Conservation (phyloP, 805 yeast species). For the Teunomyces barrocoloradensis region DNA sequence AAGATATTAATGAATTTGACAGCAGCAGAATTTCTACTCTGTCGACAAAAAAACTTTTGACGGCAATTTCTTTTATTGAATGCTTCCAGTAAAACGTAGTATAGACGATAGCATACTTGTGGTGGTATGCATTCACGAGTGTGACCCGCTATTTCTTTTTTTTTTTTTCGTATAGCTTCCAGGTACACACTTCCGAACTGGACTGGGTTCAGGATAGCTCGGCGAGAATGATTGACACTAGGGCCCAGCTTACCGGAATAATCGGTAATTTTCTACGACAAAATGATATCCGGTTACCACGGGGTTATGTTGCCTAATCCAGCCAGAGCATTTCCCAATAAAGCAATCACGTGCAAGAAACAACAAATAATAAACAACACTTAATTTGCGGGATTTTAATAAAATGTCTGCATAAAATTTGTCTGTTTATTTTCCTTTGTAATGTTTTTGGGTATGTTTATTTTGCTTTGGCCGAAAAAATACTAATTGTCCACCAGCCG, state of each 20-base stretch:
- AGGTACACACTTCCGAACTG: too few species aligned
- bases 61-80: too few species aligned
- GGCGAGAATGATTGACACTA: not conserved
- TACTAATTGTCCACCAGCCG: slow-evolving; percentile 3
- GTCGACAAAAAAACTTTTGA: too few species aligned
- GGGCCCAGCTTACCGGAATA: not conserved
- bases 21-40: too few species aligned
- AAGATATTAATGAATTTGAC: too few species aligned
- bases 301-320: not conserved
- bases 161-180: too few species aligned
- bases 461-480: slow-evolving; percentile 3
- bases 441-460: slow-evolving; percentile 2
- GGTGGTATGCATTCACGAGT: too few species aligned
- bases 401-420: slow-evolving; percentile 1
- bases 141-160: too few species aligned
- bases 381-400: slow-evolving; percentile 3
- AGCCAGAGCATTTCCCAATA: not conserved
- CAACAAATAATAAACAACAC: slow-evolving; percentile 1
- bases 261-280: not conserved
- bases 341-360: not conserved
- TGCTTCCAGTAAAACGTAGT: too few species aligned
- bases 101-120: too few species aligned
- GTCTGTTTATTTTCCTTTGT: slow-evolving; percentile 2
- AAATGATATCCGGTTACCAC: not conserved
- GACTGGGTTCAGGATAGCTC: not conserved